Evolutionary conservation across 331 rosid species (phyloP).

Genomic region (Quercus lobata): DNA sequence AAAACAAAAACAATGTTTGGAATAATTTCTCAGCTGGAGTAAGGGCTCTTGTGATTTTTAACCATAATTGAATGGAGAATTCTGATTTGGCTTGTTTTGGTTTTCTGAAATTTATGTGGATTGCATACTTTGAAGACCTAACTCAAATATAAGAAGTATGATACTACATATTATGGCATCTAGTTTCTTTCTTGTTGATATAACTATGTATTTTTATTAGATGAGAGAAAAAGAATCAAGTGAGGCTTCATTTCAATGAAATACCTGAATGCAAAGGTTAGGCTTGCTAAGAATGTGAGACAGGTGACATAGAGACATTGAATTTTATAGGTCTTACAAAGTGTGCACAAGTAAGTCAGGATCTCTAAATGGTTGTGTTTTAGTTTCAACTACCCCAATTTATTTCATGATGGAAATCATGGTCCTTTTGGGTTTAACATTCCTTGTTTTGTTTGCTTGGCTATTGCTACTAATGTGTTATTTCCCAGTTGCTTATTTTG

Average conservation of each 20-base stretch:
- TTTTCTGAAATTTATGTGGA: background rate
- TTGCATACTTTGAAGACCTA: background rate
- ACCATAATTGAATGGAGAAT: background rate
- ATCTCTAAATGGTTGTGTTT: background rate
- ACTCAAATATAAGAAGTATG: background rate
- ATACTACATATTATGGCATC: background rate
- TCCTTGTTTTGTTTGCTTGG: background rate
- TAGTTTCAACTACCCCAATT: background rate
- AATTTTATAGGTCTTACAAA: background rate
- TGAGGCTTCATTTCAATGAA: background rate
- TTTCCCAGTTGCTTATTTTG: slow-evolving; percentile 10
- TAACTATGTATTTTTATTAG: background rate
- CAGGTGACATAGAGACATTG: too few species aligned
- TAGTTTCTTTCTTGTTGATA: background rate
- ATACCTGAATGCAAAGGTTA: background rate
- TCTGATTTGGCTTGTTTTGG: background rate
- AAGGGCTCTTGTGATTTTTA: background rate
- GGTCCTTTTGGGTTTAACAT: background rate
- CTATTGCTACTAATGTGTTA: background rate
- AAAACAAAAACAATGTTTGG: too few species aligned
- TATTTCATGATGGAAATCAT: background rate
- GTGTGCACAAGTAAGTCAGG: background rate
- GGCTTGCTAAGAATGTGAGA: background rate
- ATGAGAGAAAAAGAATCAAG: background rate
- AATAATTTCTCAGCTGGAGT: background rate